phyloP scores from a whole-genome alignment of 495 filamentous ascomycete genomes.

The Bacidia gigantensis region DNA sequence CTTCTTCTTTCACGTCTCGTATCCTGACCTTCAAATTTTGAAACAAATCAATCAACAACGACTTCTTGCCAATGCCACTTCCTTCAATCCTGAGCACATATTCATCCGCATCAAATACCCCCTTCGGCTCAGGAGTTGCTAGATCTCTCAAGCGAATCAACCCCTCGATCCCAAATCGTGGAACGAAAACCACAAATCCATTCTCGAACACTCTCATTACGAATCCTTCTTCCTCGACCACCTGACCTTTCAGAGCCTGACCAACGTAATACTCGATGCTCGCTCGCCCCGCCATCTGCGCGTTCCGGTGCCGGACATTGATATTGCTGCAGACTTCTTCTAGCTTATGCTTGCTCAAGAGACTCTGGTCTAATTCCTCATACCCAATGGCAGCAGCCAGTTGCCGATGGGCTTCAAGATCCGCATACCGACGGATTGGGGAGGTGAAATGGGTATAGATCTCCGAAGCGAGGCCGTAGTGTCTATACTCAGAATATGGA shows the following conservation, averaged over 20 bases:
- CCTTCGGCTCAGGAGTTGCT: constrained; percentile 58
- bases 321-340: constrained; percentile 95
- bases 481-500: constrained; percentile 82
- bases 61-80: constrained; percentile 24
- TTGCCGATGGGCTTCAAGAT: constrained; percentile 85
- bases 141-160: constrained; percentile 77
- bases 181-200: constrained; percentile 90
- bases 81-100: constrained; percentile 52
- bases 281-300: constrained; percentile 84
- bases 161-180: constrained; percentile 87
- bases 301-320: constrained; percentile 92
- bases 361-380: constrained; percentile 63
- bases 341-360: constrained; percentile 61
- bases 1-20: constrained; percentile 80
- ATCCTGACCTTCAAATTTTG: constrained; percentile 77
- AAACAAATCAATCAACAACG: constrained; percentile 64
- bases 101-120: constrained; percentile 67
- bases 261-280: constrained; percentile 96
- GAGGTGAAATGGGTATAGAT: constrained; percentile 99
- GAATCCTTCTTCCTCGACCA: constrained; percentile 78
- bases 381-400: constrained; percentile 90
- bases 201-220: constrained; percentile 96
- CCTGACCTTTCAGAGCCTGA: constrained; percentile 77
- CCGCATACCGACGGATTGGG: constrained; percentile 91
- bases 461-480: constrained; percentile 87